Conservation (phyloP, 495 filamentous ascomycete genomes). For the Thermothielavioides terrestris region DNA sequence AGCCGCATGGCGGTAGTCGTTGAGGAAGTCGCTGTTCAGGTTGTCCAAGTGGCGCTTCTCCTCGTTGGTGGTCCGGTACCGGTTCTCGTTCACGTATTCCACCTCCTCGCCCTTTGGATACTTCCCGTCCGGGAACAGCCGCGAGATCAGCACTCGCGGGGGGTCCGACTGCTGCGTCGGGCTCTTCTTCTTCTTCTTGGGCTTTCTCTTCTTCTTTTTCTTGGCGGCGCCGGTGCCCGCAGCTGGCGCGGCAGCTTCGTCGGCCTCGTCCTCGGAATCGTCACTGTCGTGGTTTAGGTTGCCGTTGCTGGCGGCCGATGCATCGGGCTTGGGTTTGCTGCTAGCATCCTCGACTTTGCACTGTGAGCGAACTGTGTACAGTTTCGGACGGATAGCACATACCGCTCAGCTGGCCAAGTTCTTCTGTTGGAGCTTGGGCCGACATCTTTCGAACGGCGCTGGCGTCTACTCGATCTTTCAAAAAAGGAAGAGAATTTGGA, state of each 20-base stretch:
- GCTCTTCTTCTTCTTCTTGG: conserved; percentile 70
- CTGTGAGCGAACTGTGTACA: conserved; percentile 6
- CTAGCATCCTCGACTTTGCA: conserved; percentile 34
- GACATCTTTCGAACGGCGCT: conserved; percentile 24
- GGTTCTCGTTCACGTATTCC: conserved; percentile 68
- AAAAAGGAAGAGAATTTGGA: neutral
- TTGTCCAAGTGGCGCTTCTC: conserved; percentile 81
- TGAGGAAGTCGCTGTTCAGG: conserved; percentile 74
- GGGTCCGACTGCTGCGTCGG: conserved; percentile 69
- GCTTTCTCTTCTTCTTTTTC: conserved; percentile 76
- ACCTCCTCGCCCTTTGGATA: conserved; percentile 78
- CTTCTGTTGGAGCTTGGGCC: conserved; percentile 33
- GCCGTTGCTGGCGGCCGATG: conserved; percentile 40
- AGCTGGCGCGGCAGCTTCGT: conserved; percentile 29
- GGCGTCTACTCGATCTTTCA: too few species aligned
- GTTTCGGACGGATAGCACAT: conserved; percentile 7
- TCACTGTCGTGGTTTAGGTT: conserved; percentile 57
- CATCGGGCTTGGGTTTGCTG: conserved; percentile 42
- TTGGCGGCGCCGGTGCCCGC: conserved; percentile 37
- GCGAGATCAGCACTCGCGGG: conserved; percentile 64
- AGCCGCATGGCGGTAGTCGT: conserved; percentile 78
- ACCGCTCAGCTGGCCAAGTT: conserved; percentile 39
- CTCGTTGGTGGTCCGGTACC: conserved; percentile 73
- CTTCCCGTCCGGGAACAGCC: conserved; percentile 63
- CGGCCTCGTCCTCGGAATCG: conserved; percentile 57